Evolutionary conservation across 108 stramenopile species (phyloP), one percentile per base, ranked within the genome.

Genomic region (Cylindrotheca closterium): DNA sequence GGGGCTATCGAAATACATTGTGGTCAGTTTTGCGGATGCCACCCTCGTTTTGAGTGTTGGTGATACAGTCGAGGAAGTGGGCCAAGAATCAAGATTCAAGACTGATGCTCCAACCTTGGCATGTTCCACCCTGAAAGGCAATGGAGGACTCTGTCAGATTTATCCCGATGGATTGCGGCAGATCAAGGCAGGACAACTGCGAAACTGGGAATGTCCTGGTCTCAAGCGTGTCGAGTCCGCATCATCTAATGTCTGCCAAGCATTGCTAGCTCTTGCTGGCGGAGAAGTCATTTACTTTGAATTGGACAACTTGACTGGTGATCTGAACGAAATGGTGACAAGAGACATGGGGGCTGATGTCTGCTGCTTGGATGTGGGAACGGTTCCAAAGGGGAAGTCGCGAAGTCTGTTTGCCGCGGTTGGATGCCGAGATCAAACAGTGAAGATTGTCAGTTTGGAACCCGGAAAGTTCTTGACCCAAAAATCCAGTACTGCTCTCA

Each of bases 231-330:
- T 99, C 67, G 94, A 95, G 72, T 88, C 81, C 37, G 97, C 97
- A 2, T 81, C 86, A 18, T 84, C 89, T 5, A 98, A 98, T 67
- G 84, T 82, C 60, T 81, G 88, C 18, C 99, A 99, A 70, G 92
- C 96, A 47, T 60, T 95, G 42, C 77, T 98, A 60, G 95, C 93
- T 4, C 74, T 98, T 34, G 96, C 89, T 24, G 97, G 96, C 28
- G 96, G 97, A 21, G 93, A 95, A 55, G 59, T 99, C 25, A 91
- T 92, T 46, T 98, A 98, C 73, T 99, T 99, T 63, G 96, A 98
- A 78, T 74, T 98, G 34, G 97, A 99, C 72, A 84, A 81, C 10
- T 53, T 84, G 50, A 79, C 79, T 48, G 88, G 91, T 15, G 83
- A 86, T 45, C 69, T 96, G 12, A 81, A 56, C 23, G 96, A 97